These are phyloP conservation scores for Raphanus raphanistrum DNA, from an alignment of 345 rosid species.

Conservation along the genomic window DNA sequence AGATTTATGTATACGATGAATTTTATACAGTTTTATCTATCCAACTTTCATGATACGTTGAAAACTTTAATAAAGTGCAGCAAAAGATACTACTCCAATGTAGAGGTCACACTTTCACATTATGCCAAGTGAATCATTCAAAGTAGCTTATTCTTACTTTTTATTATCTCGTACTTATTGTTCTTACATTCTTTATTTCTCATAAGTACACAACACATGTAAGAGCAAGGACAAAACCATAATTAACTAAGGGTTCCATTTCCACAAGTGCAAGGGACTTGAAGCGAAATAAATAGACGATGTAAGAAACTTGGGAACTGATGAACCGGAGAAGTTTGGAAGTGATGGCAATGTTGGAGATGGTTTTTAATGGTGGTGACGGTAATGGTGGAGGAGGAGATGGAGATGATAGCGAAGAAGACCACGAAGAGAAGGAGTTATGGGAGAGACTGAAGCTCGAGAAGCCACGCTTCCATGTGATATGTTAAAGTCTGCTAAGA, in stretches of 20 bases:
- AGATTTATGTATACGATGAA: not conserved
- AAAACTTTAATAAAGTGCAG: not conserved
- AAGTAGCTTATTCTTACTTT: not conserved
- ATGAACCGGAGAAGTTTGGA: constrained; percentile 24
- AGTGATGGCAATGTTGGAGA: constrained; percentile 11
- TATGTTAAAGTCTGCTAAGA: constrained; percentile 82
- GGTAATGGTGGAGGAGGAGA: constrained; percentile 54
- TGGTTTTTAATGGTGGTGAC: constrained; percentile 12
- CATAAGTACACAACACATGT: too few species aligned
- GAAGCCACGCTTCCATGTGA: constrained; percentile 78
- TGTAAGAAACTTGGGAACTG: constrained; percentile 34
- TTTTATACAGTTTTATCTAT: not conserved
- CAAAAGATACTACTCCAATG: not conserved
- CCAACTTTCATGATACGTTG: not conserved
- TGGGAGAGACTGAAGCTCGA: constrained; percentile 64
- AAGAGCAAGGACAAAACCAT: too few species aligned
- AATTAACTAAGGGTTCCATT: not conserved
- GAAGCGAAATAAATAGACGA: constrained; percentile 11
- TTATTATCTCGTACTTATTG: not conserved
- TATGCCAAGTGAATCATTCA: not conserved
- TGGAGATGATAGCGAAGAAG: constrained; percentile 42
- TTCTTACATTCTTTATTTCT: not conserved
- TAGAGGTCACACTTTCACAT: not conserved
- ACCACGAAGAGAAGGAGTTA: constrained; percentile 67
- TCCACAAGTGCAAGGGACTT: constrained; percentile 14